Base-by-base conservation (phyloP, 768 basidiomycete species). In the Myochromella boudieri region DNA sequence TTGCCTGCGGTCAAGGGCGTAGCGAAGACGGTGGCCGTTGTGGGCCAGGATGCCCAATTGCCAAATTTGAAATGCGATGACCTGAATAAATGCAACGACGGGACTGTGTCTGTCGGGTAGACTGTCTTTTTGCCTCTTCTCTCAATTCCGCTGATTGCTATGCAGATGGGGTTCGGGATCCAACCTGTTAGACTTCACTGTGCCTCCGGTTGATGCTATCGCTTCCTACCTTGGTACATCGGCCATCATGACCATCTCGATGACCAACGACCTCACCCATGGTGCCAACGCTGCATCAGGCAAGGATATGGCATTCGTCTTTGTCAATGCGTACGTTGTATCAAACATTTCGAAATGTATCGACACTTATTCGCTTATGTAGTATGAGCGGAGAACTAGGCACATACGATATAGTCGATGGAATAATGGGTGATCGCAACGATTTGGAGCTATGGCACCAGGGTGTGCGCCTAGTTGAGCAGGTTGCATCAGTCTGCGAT, bases 401-500 rank as follows among this genome's bases (percentile, higher is more conserved):
- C 0, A 64, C 77, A 59, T 88, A 87, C 56, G 67, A 75, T 8
- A 68, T 71, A 8, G 84, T 89, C 0, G 78, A 78, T 18, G 81
- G 80, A 7, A 86, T 84, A 47, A 61, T 63, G 26, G 84, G 84
- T 3, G 83, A 86, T 57, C 68, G 69, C 39, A 78, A 80, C 42
- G 81, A 84, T 55, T 63, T 85, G 3, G 71, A 74, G 15, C 66
- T 84, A 2, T 84, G 83, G 84, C 74, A 65, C 50, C 65, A 70
- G 18, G 82, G 81, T 6, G 78, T 77, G 14, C 71, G 65, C 10
- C 63, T 87, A 42, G 70, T 73, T 61, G 55, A 74, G 45, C 63
- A 71, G 0, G 83, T 86, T 3, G 90, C 92, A 0, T 71, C 78
- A 4, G 75, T 80, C 0, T 84, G 83, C 64, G 78, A 69, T 52